A percentile compares a stretch with the other conserved stretches of the same genome.
phyloP scores from a whole-genome alignment of 2,329 filamentous ascomycete species.

The Pseudogymnoascus sp. region DNA sequence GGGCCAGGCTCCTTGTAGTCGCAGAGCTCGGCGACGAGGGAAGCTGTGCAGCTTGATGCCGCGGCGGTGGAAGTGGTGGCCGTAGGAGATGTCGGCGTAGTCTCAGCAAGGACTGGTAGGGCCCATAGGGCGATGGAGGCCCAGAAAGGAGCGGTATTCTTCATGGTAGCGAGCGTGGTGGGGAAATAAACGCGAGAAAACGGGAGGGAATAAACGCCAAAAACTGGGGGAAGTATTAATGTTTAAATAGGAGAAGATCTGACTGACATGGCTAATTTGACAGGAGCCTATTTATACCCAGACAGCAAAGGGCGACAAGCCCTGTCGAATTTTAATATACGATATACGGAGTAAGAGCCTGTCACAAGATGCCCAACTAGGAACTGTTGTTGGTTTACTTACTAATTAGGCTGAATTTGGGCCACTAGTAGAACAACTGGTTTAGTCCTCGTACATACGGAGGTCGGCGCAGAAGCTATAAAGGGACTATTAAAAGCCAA shows the following conservation, averaged over 20 bases:
- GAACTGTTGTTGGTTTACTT: no score
- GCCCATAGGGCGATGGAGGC: not conserved
- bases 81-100: not conserved
- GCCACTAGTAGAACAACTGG: no score
- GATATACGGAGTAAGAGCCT: no score
- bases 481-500: no score
- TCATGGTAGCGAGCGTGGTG: not conserved
- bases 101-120: not conserved
- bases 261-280: no score
- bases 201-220: not conserved
- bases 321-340: no score
- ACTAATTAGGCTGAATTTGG: no score
- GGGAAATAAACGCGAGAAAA: not conserved
- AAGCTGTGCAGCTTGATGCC: not conserved
- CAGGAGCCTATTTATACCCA: no score
- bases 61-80: not conserved
- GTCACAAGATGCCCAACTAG: not conserved
- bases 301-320: no score
- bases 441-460: no score
- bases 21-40: not conserved
- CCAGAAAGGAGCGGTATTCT: not conserved
- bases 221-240: not conserved
- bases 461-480: no score
- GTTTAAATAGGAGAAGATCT: not conserved
- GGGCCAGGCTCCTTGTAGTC: not conserved